Conservation (phyloP, 2,329 filamentous ascomycete species). For the Fusarium duplospermum region DNA sequence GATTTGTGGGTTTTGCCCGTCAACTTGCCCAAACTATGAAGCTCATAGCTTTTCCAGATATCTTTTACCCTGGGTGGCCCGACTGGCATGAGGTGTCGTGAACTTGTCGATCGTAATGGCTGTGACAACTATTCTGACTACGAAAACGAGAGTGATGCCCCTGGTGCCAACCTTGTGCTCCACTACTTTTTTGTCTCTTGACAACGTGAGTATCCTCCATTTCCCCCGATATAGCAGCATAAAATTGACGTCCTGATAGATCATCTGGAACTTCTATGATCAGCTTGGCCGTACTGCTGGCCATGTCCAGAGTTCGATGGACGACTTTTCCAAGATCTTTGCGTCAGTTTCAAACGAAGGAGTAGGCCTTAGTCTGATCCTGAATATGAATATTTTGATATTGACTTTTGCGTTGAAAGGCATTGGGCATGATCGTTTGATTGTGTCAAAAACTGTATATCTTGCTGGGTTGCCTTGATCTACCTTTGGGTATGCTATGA, state of each 20-base stretch:
- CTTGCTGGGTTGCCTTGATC: too few species aligned
- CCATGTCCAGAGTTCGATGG: background rate
- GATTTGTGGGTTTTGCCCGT: background rate
- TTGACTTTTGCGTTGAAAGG: too few species aligned
- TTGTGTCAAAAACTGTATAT: too few species aligned
- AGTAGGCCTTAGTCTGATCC: background rate
- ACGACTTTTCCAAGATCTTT: background rate
- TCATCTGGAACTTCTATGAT: constrained; percentile 6
- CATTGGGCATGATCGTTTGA: too few species aligned
- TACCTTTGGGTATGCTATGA: too few species aligned
- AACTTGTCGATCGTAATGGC: background rate
- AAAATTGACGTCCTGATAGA: background rate
- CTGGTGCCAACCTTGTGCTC: background rate
- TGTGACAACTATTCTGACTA: background rate
- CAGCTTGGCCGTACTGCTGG: background rate
- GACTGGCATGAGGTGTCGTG: background rate
- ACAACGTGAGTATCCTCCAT: background rate
- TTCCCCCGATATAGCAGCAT: too few species aligned
- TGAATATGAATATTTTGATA: too few species aligned
- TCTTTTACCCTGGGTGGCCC: background rate
- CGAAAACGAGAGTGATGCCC: background rate
- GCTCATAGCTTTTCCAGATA: background rate
- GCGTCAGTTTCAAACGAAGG: constrained; percentile 1
- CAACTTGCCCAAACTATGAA: background rate
- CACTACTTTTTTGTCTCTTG: constrained; percentile 3